These are phyloP conservation scores for Novymonas esmeraldas DNA, from an alignment of 208 protist genomes.

Conservation along the genomic window DNA sequence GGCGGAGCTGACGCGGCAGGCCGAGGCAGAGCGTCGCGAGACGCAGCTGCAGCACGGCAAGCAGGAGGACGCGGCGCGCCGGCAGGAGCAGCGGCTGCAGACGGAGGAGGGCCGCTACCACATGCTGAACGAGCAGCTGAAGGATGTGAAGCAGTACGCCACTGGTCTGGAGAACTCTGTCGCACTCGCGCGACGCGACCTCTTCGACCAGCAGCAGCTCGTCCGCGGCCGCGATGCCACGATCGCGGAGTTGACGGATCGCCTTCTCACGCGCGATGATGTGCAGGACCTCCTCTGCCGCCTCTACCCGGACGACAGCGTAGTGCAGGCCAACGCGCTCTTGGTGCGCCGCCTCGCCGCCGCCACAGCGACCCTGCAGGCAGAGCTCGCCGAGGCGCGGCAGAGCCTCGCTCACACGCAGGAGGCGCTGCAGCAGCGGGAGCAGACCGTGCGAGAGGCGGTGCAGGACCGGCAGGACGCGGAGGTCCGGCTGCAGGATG, in stretches of 20 bases:
- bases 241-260: conserved; percentile 31
- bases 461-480: conserved; percentile 54
- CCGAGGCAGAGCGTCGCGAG: conserved; percentile 21
- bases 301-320: conserved; percentile 64
- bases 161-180: conserved; percentile 18
- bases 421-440: conserved; percentile 21
- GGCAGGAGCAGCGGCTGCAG: conserved; percentile 16
- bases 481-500: conserved; percentile 45
- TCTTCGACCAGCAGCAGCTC: conserved; percentile 9
- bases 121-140: conserved; percentile 19
- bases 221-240: conserved; percentile 3
- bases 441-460: conserved; percentile 29
- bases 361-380: conserved; percentile 17
- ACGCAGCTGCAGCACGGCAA: conserved; percentile 1
- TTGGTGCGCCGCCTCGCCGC: conserved; percentile 19
- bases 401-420: conserved; percentile 28
- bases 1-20: conserved; percentile 24
- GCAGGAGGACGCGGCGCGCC: conserved; percentile 14
- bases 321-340: conserved; percentile 38
- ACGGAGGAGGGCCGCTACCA: conserved; percentile 13
- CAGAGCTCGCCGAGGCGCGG: conserved; percentile 23
- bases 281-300: conserved; percentile 54
- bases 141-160: conserved; percentile 18
- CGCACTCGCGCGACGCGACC: conserved; percentile 15
- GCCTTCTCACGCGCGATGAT: conserved; percentile 41